Percentiles rank a stretch among this genome's conserved stretches.
Evolutionary conservation across 257 asterid species (phyloP).

Genomic region (Leonotis leonurus): DNA sequence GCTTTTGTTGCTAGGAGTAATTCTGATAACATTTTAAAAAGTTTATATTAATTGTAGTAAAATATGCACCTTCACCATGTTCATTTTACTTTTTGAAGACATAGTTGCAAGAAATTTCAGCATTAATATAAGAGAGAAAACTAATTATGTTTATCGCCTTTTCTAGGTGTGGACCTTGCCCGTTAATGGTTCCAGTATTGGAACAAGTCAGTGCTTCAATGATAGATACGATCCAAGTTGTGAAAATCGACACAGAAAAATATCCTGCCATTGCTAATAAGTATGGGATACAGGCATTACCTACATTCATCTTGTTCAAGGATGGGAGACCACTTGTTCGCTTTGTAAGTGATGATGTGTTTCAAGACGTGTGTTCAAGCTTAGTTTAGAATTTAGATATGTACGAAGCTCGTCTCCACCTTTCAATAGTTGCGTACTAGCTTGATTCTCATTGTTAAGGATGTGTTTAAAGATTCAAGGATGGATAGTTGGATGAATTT

Average conservation of each 20-base stretch:
- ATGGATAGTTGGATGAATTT: background rate
- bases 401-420: background rate
- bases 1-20: background rate
- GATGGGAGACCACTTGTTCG: constrained; percentile 67
- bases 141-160: background rate
- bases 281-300: constrained; percentile 64
- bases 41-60: background rate
- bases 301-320: constrained; percentile 69
- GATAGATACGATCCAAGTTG: constrained; percentile 58
- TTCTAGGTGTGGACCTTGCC: constrained; percentile 90
- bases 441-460: background rate
- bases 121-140: background rate
- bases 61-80: background rate
- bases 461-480: background rate
- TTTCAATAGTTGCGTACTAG: background rate
- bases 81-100: background rate
- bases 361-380: background rate
- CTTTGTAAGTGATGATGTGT: constrained; percentile 48
- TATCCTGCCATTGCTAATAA: constrained; percentile 55
- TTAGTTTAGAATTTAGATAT: background rate
- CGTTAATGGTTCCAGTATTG: constrained; percentile 63
- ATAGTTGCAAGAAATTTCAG: background rate
- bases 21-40: background rate
- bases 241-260: constrained; percentile 71
- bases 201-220: constrained; percentile 47